Percentiles rank a stretch among this genome's conserved stretches.
Conservation (phyloP, 2,329 filamentous ascomycete species). For the Epichloe gansuensis region DNA sequence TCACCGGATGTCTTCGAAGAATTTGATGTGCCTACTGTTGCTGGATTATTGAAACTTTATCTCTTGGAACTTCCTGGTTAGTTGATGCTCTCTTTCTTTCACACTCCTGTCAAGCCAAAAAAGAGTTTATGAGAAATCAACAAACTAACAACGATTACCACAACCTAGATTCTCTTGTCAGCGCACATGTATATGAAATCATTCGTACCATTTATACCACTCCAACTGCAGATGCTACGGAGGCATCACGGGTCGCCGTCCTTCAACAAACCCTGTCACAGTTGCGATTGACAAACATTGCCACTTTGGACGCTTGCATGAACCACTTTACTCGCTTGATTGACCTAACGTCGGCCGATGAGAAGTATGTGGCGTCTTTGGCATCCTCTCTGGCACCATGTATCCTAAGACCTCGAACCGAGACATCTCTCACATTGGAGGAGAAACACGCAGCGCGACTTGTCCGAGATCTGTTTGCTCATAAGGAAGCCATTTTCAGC, state of each 20-base stretch:
- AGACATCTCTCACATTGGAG: constrained; percentile 87
- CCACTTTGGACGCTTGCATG: constrained; percentile 94
- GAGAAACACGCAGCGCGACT: constrained; percentile 87
- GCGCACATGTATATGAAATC: constrained; percentile 96
- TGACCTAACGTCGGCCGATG: constrained; percentile 90
- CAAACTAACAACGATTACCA: constrained; percentile 12
- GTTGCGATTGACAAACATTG: constrained; percentile 90
- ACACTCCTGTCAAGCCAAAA: neutral
- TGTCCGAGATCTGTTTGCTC: constrained; percentile 78
- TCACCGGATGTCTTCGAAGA: constrained; percentile 65
- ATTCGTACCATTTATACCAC: constrained; percentile 93
- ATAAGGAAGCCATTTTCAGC: constrained; percentile 92
- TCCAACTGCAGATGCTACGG: constrained; percentile 60
- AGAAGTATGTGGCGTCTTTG: constrained; percentile 65
- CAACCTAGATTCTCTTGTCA: constrained; percentile 78
- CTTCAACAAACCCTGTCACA: constrained; percentile 93
- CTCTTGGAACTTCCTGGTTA: constrained; percentile 84
- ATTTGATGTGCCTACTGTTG: constrained; percentile 89
- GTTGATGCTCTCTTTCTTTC: constrained; percentile 17
- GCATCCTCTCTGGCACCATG: constrained; percentile 69
- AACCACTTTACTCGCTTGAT: constrained; percentile 96
- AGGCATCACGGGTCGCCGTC: constrained; percentile 72
- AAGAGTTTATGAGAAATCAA: too few relatives aligned
- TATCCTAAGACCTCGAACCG: constrained; percentile 72
- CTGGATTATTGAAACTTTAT: constrained; percentile 85